Evolutionary conservation across 345 rosid species (phyloP).

Genomic region (Linum tenue): DNA sequence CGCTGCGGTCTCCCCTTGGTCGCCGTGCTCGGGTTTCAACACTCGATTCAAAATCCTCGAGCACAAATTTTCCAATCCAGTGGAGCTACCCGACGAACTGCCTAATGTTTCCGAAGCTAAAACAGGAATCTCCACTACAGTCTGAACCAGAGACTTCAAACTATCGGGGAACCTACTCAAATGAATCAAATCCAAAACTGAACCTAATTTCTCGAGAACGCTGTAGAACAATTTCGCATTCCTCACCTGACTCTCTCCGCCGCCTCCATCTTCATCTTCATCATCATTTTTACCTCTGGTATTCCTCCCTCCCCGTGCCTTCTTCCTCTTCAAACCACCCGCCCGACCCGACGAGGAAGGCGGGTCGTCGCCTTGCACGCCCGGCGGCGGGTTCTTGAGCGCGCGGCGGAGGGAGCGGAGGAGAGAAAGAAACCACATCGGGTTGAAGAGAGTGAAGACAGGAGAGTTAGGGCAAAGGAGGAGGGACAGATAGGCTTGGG

Average conservation of each 20-base stretch:
- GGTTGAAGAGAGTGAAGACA: slow-evolving; percentile 70
- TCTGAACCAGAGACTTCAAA: slow-evolving; percentile 63
- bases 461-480: slow-evolving; percentile 61
- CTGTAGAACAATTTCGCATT: slow-evolving; percentile 31
- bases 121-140: slow-evolving; percentile 52
- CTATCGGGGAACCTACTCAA: slow-evolving; percentile 72
- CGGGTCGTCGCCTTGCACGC: neutral
- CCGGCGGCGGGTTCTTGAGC: slow-evolving; percentile 32
- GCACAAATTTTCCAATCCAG: slow-evolving; percentile 40
- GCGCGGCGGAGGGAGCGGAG: slow-evolving; percentile 64
- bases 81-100: slow-evolving; percentile 17
- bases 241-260: slow-evolving; percentile 24
- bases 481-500: slow-evolving; percentile 49
- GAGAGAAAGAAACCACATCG: slow-evolving; percentile 57
- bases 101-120: slow-evolving; percentile 32
- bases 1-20: slow-evolving; percentile 43
- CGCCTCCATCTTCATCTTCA: neutral
- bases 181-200: slow-evolving; percentile 56
- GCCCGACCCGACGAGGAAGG: slow-evolving; percentile 15
- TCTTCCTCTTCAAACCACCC: slow-evolving; percentile 14
- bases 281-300: slow-evolving; percentile 10
- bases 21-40: slow-evolving; percentile 61
- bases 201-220: slow-evolving; percentile 43
- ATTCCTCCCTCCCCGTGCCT: neutral
- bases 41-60: slow-evolving; percentile 40